Evolutionary conservation across 2,329 filamentous ascomycete genomes (phyloP).

Genomic region (Achaetomium macrosporum): DNA sequence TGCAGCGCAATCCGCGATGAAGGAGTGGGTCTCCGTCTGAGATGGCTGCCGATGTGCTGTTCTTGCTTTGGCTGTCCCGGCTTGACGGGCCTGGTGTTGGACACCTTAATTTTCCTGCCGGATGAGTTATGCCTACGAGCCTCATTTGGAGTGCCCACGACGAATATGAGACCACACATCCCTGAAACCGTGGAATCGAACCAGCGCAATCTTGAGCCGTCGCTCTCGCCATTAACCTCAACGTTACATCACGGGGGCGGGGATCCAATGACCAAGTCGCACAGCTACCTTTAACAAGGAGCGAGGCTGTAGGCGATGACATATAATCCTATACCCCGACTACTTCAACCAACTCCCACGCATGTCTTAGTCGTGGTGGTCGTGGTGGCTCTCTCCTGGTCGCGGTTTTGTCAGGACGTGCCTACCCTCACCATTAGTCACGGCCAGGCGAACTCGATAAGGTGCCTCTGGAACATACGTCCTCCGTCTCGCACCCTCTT

Average conservation of each 20-base stretch:
- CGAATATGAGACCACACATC: too few species aligned
- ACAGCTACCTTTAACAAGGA: too few species aligned
- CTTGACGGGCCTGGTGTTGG: background rate
- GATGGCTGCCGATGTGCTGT: background rate
- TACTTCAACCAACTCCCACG: too few species aligned
- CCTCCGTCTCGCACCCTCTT: conserved; percentile 27
- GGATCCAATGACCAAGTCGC: too few species aligned
- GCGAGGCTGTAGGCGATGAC: too few species aligned
- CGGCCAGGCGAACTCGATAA: background rate
- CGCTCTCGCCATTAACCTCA: background rate
- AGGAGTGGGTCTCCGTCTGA: conserved; percentile 6
- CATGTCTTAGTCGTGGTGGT: background rate
- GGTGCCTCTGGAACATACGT: conserved; percentile 14
- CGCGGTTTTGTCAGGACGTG: conserved; percentile 5
- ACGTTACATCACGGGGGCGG: background rate
- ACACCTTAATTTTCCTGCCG: background rate
- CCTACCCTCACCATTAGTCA: background rate
- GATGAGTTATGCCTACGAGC: too few species aligned
- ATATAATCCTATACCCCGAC: too few species aligned
- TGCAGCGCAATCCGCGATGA: conserved; percentile 29
- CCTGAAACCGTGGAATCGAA: background rate
- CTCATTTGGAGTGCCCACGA: background rate
- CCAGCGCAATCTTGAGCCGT: background rate
- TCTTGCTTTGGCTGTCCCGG: background rate
- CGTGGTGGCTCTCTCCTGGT: background rate